Base-by-base conservation (phyloP, 1,284 basidiomycete genomes). In the Cutaneotrichosporon sp. region DNA sequence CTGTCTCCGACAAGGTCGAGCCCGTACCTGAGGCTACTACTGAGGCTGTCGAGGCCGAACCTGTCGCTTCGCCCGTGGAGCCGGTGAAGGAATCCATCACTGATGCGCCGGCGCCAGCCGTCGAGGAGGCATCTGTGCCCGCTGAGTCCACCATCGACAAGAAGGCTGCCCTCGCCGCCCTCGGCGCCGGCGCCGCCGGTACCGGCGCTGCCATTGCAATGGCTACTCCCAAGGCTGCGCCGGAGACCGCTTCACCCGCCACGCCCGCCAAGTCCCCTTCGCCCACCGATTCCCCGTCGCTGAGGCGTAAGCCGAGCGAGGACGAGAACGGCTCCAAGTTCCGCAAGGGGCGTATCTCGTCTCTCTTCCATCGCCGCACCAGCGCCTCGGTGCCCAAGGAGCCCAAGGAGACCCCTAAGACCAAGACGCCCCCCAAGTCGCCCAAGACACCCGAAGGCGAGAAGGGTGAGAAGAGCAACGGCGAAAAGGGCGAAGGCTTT, bases 341-440 rank as follows among this genome's bases (percentile, higher is more conserved):
- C 17, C 35, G 29, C 27, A 39, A 29, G 26, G 46, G 37, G 29
- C 46, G 46, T 29, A 39, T 49, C 17, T 49, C 46, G 20, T 49
- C 46, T 25, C 37, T 49, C 25, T 49, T 49, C 37, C 26, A 29
- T 29, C 46, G 46, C 37, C 37, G 35, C 25, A 20, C 46, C 2
- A 49, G 46, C 27, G 27, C 24, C 10, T 17, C 31, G 22, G 16
- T 25, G 16, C 43, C 43, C 29, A 19, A 32, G 17, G 22, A 17
- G 43, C 43, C 27, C 5, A 34, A 17, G 29, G 24, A 34, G 16
- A 25, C 22, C 8, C 22, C 7, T 20, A 46, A 22, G 16, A 22
- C 32, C 17, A 2, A 20, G 16, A 31, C 44, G 35, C 17, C 34
- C 10, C 26, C 46, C 17, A 31, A 33, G 43, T 22, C 43, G 29